Evolutionary conservation across 305 asterid genomes (phyloP), one percentile per base, ranked within the genome.

Genomic region (Fraxinus greggii): DNA sequence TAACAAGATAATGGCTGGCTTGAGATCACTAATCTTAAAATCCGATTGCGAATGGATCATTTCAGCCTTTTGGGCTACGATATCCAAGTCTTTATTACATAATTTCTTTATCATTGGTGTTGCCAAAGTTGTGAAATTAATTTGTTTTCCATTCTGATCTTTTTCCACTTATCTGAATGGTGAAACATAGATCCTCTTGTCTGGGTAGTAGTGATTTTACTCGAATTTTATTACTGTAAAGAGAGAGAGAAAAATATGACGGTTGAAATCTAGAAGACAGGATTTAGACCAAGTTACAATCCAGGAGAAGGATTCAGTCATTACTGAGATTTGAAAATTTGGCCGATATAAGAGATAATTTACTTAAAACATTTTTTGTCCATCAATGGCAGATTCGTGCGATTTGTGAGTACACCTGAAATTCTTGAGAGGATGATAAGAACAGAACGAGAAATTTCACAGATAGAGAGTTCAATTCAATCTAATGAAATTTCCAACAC

Each of bases 351-450:
- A 35, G 80, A 80, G 65, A 4, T 38, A 42, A 32, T 82, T 61
- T 56, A 48, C 15, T 85, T 78, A 59, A 61, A 54, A 17, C 36
- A n/a, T 70, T 59, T 24, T 51, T 59, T 61, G 76, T 63, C 26
- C 2, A 2, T 82, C 69, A 70, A 36, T 84, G 85, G 87, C 92
- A 94, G 97, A 86, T 91, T 92, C 85, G 96, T 94, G 29, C 92
- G 97, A 38, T 94, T 94, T 78, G 91, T 94, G 40, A 94, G 96
- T 88, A 90, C 96, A 1, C 97, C 98, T 9, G 98, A 94, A 85
- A 90, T 94, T 86, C 96, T 94, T 38, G 97, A 94, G 91, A 89
- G 97, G 87, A 87, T 92, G 80, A 76, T 90, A 79, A 88, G 89
- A 56, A 84, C 90, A 81, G 98, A 94, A 80, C 84, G 82, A 36